A percentile compares a stretch with the other conserved stretches of the same genome.
phyloP scores from a whole-genome alignment of 2,329 filamentous ascomycete genomes.

The Fusarium sp. region DNA sequence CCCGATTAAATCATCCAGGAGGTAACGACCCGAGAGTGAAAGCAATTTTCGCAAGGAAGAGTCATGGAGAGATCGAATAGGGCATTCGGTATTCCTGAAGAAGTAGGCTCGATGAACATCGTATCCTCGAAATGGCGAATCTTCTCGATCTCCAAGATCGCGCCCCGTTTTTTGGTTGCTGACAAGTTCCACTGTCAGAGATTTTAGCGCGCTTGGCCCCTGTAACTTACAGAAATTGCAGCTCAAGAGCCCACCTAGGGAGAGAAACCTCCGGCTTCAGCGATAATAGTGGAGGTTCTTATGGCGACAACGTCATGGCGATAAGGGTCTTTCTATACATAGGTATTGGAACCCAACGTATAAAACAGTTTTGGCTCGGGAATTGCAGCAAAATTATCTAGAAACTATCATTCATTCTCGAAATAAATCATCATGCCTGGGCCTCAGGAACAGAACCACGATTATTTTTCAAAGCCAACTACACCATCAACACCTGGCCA shows the following conservation, averaged over 20 bases:
- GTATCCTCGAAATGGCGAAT: background rate
- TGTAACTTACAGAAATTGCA: background rate
- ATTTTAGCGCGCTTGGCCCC: background rate
- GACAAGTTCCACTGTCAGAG: conserved; percentile 13
- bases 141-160: conserved; percentile 4
- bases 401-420: background rate
- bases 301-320: conserved; percentile 23
- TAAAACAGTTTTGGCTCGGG: background rate
- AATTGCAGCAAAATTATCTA: background rate
- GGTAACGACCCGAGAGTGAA: background rate
- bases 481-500: conserved; percentile 24
- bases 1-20: background rate
- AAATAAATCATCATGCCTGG: background rate
- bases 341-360: background rate
- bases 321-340: background rate
- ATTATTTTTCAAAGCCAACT: conserved; percentile 25
- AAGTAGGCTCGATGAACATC: conserved; percentile 2
- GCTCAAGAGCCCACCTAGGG: conserved; percentile 4
- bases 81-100: background rate
- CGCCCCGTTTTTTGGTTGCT: conserved; percentile 4
- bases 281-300: conserved; percentile 9
- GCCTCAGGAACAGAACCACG: conserved; percentile 8
- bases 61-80: background rate
- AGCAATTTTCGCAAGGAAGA: background rate
- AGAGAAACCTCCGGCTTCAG: conserved; percentile 31